phyloP scores from a whole-genome alignment of 2,329 filamentous ascomycete species.

The Penicillium griseofulvum region DNA sequence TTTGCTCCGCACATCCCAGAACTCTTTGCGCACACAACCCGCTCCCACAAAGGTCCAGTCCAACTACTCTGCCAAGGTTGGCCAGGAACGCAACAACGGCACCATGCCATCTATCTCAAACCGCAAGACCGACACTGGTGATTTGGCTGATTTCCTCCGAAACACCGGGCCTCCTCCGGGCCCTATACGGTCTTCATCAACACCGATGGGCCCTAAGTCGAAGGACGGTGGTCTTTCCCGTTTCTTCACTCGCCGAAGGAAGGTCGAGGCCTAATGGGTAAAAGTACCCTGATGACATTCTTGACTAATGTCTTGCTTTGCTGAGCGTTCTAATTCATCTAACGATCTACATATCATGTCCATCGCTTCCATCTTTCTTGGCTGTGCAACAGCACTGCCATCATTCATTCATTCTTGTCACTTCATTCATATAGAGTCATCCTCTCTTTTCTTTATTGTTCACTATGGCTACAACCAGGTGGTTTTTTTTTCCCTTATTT shows the following conservation, averaged over 20 bases:
- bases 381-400: slow-evolving; percentile 6
- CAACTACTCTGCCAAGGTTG: slow-evolving; percentile 40
- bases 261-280: slow-evolving; percentile 24
- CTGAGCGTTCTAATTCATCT: slow-evolving; percentile 23
- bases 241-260: slow-evolving; percentile 36
- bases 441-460: slow-evolving; percentile 5
- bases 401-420: slow-evolving; percentile 3
- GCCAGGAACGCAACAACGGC: slow-evolving; percentile 34
- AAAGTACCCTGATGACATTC: slow-evolving; percentile 1
- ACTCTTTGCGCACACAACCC: slow-evolving; percentile 35
- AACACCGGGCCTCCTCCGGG: slow-evolving; percentile 63
- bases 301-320: slow-evolving; percentile 20
- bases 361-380: slow-evolving; percentile 20
- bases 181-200: slow-evolving; percentile 14
- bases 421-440: slow-evolving; percentile 15
- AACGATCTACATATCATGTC: slow-evolving; percentile 25
- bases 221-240: slow-evolving; percentile 34
- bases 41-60: slow-evolving; percentile 31
- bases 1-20: slow-evolving; percentile 34
- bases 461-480: slow-evolving; percentile 16
- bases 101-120: slow-evolving; percentile 23
- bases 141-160: slow-evolving; percentile 70
- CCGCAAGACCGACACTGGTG: slow-evolving; percentile 53
- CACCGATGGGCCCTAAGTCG: slow-evolving; percentile 17
- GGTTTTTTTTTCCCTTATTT: slow-evolving; percentile 12